A percentile compares a stretch with the other conserved stretches of the same genome.
phyloP scores from a whole-genome alignment of 495 filamentous ascomycete genomes.

The Hyaloscypha finlandica region DNA sequence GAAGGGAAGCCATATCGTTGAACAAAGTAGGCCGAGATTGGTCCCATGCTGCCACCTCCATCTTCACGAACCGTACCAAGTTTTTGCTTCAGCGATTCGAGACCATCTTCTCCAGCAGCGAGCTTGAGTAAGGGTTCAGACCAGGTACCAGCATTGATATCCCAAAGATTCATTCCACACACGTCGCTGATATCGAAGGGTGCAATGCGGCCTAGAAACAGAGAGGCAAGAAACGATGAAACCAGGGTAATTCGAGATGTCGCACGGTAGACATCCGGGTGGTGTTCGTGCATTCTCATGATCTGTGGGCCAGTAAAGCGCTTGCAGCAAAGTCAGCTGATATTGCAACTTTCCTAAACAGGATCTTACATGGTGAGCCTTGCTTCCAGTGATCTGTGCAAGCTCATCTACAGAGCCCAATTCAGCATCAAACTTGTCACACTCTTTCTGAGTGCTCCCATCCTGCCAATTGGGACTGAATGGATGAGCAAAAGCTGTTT shows the following conservation, averaged over 20 bases:
- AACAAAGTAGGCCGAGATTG: constrained; percentile 73
- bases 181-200: constrained; percentile 94
- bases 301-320: constrained; percentile 99
- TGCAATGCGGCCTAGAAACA: constrained; percentile 84
- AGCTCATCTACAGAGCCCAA: constrained; percentile 67
- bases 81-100: constrained; percentile 70
- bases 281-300: constrained; percentile 75
- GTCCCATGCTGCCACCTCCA: constrained; percentile 77
- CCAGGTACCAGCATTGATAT: constrained; percentile 74
- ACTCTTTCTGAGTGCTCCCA: constrained; percentile 87
- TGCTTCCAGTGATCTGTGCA: constrained; percentile 81
- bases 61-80: constrained; percentile 79
- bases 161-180: constrained; percentile 96
- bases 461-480: constrained; percentile 98
- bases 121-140: constrained; percentile 72
- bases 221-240: constrained; percentile 89
- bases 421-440: constrained; percentile 77
- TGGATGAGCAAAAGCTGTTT: constrained; percentile 76
- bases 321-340: constrained; percentile 42
- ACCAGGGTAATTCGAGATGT: constrained; percentile 90
- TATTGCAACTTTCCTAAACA: background rate
- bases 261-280: constrained; percentile 76
- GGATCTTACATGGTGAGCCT: constrained; percentile 85
- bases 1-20: constrained; percentile 73
- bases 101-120: constrained; percentile 69